A percentile compares a stretch with the other conserved stretches of the same genome.
These are phyloP conservation scores for Russula sp. DNA, from an alignment of 768 basidiomycete species.

Conservation along the genomic window DNA sequence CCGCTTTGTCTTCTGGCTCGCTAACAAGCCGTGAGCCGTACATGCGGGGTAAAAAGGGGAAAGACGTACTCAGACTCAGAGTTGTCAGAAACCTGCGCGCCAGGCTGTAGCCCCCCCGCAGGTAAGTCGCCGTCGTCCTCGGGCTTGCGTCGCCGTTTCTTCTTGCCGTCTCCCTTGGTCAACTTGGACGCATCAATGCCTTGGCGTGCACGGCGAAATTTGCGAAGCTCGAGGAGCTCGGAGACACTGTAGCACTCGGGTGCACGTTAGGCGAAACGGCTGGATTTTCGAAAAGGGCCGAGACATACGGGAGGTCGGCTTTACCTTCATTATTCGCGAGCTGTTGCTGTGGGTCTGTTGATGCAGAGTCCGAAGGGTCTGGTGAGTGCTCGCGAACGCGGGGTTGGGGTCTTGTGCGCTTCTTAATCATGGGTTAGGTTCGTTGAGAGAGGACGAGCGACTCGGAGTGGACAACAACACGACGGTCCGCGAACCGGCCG, in stretches of 20 bases:
- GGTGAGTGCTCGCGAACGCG: constrained; percentile 47
- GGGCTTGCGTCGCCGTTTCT: constrained; percentile 52
- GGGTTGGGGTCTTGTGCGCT: constrained; percentile 61
- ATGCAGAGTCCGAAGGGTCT: constrained; percentile 29
- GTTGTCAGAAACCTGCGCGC: constrained; percentile 31
- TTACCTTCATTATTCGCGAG: constrained; percentile 31
- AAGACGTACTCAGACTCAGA: constrained; percentile 57
- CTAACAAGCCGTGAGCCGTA: constrained; percentile 29
- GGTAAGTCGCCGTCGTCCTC: constrained; percentile 42
- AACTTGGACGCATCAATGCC: constrained; percentile 86
- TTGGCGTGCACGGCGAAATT: constrained; percentile 60
- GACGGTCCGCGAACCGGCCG: not conserved
- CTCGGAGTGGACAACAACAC: not conserved
- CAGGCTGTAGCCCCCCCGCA: constrained; percentile 52
- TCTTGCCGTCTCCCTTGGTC: constrained; percentile 75
- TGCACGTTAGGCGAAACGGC: constrained; percentile 5
- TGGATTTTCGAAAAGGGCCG: not conserved
- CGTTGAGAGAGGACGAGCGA: no score
- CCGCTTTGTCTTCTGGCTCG: constrained; percentile 60
- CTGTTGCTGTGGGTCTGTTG: constrained; percentile 24
- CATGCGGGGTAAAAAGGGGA: constrained; percentile 26
- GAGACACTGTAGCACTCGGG: constrained; percentile 46
- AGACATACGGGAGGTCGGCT: constrained; percentile 45
- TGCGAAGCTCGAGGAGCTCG: constrained; percentile 81
- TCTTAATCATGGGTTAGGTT: constrained; percentile 53